Conservation (phyloP, 2,329 filamentous ascomycete species). For the Parastagonospora avenae region DNA sequence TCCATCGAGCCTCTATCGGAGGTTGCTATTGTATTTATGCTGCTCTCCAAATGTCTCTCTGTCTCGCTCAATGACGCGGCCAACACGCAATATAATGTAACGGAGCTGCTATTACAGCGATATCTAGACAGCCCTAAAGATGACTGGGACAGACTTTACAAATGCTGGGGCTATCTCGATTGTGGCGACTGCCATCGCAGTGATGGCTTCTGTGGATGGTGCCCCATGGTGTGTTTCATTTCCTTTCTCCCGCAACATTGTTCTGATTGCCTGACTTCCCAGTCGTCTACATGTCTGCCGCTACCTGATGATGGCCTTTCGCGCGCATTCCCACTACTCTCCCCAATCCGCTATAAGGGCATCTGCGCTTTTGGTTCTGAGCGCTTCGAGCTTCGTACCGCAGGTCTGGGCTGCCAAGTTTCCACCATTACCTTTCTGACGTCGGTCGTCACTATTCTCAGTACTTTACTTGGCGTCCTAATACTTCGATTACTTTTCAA, state of each 20-base stretch:
- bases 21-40: background rate
- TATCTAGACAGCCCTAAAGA: constrained; percentile 37
- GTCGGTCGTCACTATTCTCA: constrained; percentile 50
- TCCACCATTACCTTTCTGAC: constrained; percentile 54
- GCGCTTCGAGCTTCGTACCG: constrained; percentile 53
- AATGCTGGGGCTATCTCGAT: constrained; percentile 43
- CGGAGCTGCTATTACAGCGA: constrained; percentile 27
- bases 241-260: background rate
- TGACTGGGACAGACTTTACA: constrained; percentile 35
- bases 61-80: constrained; percentile 2
- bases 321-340: constrained; percentile 46
- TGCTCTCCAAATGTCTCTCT: constrained; percentile 22
- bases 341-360: constrained; percentile 44
- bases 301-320: constrained; percentile 45
- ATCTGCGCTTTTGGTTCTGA: constrained; percentile 47
- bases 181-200: constrained; percentile 46
- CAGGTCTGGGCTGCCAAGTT: constrained; percentile 52
- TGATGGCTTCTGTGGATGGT: constrained; percentile 51
- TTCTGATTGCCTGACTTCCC: background rate
- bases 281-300: constrained; percentile 51
- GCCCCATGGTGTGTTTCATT: constrained; percentile 45
- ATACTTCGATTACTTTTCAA: constrained; percentile 39
- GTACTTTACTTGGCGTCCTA: constrained; percentile 47
- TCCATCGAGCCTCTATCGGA: background rate
- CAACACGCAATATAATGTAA: constrained; percentile 22